Conservation (phyloP, 768 basidiomycete genomes). For the Leccinellum albellum region DNA sequence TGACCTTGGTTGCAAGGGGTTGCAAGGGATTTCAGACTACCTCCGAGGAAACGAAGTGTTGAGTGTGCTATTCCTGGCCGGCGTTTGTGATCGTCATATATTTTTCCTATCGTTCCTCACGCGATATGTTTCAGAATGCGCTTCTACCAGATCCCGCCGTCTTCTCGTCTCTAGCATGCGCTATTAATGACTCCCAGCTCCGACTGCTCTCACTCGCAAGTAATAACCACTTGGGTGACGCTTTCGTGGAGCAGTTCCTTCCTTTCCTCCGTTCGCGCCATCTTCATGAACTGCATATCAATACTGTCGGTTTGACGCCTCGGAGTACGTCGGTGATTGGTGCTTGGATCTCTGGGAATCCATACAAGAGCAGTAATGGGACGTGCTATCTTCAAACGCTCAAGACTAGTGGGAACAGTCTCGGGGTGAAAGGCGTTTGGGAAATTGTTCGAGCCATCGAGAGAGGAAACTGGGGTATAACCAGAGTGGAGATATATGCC, state of each 20-base stretch:
- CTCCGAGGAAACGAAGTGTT: slow-evolving; percentile 44
- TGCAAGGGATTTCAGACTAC: slow-evolving; percentile 50
- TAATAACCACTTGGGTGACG: slow-evolving; percentile 47
- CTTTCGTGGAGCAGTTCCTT: slow-evolving; percentile 48
- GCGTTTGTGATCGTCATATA: slow-evolving; percentile 38
- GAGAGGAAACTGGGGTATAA: slow-evolving; percentile 47
- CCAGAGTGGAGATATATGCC: slow-evolving; percentile 45
- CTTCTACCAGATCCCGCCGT: slow-evolving; percentile 37
- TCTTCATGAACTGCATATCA: slow-evolving; percentile 53
- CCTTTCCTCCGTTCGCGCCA: slow-evolving; percentile 43
- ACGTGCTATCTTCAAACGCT: slow-evolving; percentile 45
- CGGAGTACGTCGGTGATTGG: slow-evolving; percentile 42
- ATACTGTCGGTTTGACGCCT: slow-evolving; percentile 43
- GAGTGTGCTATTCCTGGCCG: slow-evolving; percentile 47
- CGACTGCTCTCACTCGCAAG: slow-evolving; percentile 48
- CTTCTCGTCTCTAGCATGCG: slow-evolving; percentile 39
- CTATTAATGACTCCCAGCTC: slow-evolving; percentile 53
- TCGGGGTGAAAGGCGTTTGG: slow-evolving; percentile 45
- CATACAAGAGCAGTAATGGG: slow-evolving; percentile 8
- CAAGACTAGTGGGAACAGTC: slow-evolving; percentile 54
- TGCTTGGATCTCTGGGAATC: slow-evolving; percentile 46
- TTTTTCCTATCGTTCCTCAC: background rate
- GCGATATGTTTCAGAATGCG: slow-evolving; percentile 35
- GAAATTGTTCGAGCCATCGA: slow-evolving; percentile 47
- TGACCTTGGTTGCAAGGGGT: slow-evolving; percentile 49